Conservation (phyloP, 1,284 basidiomycete genomes). For the Tremellales sp. region DNA sequence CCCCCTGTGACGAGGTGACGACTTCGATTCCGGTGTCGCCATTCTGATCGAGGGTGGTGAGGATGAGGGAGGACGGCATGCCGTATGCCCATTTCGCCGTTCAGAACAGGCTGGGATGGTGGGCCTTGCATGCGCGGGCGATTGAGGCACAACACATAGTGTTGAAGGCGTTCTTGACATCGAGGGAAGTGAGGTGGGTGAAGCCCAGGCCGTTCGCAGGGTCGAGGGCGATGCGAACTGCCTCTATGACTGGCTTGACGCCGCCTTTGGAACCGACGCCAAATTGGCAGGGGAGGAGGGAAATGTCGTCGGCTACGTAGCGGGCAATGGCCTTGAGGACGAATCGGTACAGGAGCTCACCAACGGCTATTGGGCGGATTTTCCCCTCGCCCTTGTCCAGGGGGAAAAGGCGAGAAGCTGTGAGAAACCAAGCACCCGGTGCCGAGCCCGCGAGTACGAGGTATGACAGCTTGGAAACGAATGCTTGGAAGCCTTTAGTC, state of each 20-base stretch:
- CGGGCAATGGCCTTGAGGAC: constrained; percentile 7
- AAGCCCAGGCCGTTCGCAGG: neutral
- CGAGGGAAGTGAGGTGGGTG: constrained; percentile 10
- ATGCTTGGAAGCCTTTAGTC: too few species aligned
- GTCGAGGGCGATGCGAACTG: neutral
- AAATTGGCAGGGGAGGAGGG: constrained; percentile 15
- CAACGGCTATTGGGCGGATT: constrained; percentile 16
- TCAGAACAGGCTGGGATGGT: too few species aligned
- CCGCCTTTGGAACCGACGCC: constrained; percentile 19
- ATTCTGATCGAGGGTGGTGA: neutral
- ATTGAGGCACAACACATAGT: too few species aligned
- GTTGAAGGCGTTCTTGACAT: constrained; percentile 21
- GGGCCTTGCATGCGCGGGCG: too few species aligned
- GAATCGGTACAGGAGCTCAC: constrained; percentile 16
- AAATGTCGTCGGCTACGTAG: neutral
- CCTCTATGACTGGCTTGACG: constrained; percentile 25
- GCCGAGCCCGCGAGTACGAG: neutral
- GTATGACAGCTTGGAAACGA: constrained; percentile 1
- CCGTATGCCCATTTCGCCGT: too few species aligned
- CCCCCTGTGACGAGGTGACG: constrained; percentile 7
- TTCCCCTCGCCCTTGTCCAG: constrained; percentile 11
- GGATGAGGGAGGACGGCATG: too few species aligned
- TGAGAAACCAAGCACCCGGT: constrained; percentile 1
- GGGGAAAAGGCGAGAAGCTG: constrained; percentile 5
- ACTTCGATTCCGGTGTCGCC: neutral